Base-by-base conservation (phyloP, 2,329 filamentous ascomycete genomes). In the Allantophomopsis lycopodina region DNA sequence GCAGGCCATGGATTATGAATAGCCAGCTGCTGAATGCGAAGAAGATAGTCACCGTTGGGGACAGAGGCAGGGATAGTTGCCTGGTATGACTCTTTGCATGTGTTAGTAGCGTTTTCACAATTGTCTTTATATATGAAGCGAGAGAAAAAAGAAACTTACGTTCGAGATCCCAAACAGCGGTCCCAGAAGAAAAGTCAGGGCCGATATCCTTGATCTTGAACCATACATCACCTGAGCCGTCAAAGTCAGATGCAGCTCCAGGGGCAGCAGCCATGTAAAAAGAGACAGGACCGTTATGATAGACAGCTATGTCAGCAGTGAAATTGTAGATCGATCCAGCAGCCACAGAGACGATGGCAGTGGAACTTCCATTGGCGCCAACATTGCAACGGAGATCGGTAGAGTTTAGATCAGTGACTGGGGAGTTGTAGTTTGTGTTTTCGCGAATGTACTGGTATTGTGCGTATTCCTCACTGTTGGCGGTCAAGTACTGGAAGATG, bases 361-460 rank as follows among this genome's bases (percentile, higher is more conserved):
- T 36, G 10, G 23, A 16, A 14, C 34, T 31, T 5, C 39, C 39
- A 18, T 37, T 32, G 13, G 23, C 35, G 17, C 39, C 39, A 43
- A 57, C 54, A 53, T 65, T 65, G 55, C 61, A 65, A 23, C 61
- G 50, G 28, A 65, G 50, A 44, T 64, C 59, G 49, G 72, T 69
- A 7, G 52, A 55, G 8, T 61, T 60, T 15, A 59, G 62, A 3
- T 72, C 73, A 35, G 55, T 54, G 12, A 76, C 47, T 8, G 60
- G 60, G 48, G 75, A 58, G 31, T 65, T 61, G 50, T 75, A 73
- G n/a, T 42, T 42, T 37, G 40, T 42, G 32, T 39, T 42, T 30
- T 57, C 58, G 12, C 59, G 54, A 2, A 72, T 72, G 8, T 66
- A 62, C 36, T 41, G 35, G 30, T 41, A 41, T 20, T 41, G 39